Evolutionary conservation across 305 asterid genomes (phyloP).

Genomic region (Rubia balearica): DNA sequence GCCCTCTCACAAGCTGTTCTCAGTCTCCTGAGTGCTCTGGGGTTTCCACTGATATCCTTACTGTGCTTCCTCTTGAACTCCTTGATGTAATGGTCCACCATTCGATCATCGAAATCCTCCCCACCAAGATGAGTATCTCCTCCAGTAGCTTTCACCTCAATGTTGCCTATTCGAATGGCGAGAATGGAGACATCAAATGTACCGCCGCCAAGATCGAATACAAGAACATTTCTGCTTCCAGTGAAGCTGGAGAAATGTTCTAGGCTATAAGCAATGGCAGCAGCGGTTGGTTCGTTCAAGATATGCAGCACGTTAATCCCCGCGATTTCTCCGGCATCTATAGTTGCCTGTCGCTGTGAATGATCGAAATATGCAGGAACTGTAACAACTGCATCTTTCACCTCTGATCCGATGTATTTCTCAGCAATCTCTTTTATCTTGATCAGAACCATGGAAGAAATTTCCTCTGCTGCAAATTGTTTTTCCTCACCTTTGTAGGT

Average conservation of each 20-base stretch:
- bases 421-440: constrained; percentile 12
- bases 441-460: background rate
- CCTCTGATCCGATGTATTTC: constrained; percentile 13
- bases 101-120: constrained; percentile 14
- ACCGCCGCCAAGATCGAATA: constrained; percentile 22
- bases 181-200: constrained; percentile 20
- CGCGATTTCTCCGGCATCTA: constrained; percentile 14
- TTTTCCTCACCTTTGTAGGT: constrained; percentile 18
- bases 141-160: constrained; percentile 23
- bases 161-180: constrained; percentile 11
- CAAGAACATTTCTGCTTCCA: constrained; percentile 8
- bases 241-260: background rate
- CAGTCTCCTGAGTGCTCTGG: constrained; percentile 14
- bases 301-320: constrained; percentile 10
- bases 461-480: constrained; percentile 17
- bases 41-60: constrained; percentile 20
- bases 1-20: constrained; percentile 15
- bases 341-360: constrained; percentile 17
- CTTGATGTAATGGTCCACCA: constrained; percentile 20
- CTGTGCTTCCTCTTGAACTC: constrained; percentile 20
- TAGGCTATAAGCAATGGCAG: constrained; percentile 24
- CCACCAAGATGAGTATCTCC: constrained; percentile 25
- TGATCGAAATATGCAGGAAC: constrained; percentile 20
- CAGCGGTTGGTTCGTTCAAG: constrained; percentile 22
- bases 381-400: constrained; percentile 20